phyloP scores from a whole-genome alignment of 2,329 filamentous ascomycete species.

The Neoarthrinium moseri region DNA sequence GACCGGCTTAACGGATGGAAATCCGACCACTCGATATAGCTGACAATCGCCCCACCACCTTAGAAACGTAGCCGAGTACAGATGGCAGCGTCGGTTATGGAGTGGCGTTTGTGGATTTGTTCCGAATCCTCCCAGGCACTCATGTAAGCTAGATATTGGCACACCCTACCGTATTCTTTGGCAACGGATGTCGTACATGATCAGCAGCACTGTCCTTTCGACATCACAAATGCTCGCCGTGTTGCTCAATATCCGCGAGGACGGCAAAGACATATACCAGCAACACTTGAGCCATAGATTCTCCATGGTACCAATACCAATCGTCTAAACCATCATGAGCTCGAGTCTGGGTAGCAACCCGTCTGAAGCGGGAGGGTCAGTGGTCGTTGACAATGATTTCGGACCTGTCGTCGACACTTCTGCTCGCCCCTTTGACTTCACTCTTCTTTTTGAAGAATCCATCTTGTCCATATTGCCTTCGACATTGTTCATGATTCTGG shows the following conservation, averaged over 20 bases:
- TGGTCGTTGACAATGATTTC: conserved; percentile 5
- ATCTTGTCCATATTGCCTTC: conserved; percentile 23
- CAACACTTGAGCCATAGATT: not conserved
- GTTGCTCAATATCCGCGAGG: too few relatives aligned
- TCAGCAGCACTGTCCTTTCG: too few relatives aligned
- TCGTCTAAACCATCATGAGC: not conserved
- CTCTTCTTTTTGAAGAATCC: conserved; percentile 24
- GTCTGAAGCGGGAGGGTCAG: not conserved
- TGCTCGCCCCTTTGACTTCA: conserved; percentile 21
- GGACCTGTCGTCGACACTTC: conserved; percentile 7
- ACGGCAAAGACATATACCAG: not conserved
- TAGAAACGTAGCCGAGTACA: too few relatives aligned
- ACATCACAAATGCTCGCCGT: too few relatives aligned
- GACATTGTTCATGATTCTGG: conserved; percentile 16
- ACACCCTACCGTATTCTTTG: too few relatives aligned
- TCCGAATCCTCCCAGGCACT: too few relatives aligned
- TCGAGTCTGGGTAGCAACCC: not conserved
- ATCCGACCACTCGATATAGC: conserved; percentile 5
- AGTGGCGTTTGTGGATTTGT: too few relatives aligned
- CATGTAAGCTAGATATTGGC: too few relatives aligned
- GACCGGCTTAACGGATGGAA: not conserved
- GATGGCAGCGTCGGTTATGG: too few relatives aligned
- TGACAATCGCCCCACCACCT: conserved; percentile 2
- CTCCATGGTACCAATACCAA: too few relatives aligned
- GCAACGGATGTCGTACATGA: too few relatives aligned